Percentiles rank a stretch among this genome's conserved stretches.
These are phyloP conservation scores for Phoenix roebelenii DNA, from an alignment of 176 grass and related monocot genomes.

Conservation along the genomic window DNA sequence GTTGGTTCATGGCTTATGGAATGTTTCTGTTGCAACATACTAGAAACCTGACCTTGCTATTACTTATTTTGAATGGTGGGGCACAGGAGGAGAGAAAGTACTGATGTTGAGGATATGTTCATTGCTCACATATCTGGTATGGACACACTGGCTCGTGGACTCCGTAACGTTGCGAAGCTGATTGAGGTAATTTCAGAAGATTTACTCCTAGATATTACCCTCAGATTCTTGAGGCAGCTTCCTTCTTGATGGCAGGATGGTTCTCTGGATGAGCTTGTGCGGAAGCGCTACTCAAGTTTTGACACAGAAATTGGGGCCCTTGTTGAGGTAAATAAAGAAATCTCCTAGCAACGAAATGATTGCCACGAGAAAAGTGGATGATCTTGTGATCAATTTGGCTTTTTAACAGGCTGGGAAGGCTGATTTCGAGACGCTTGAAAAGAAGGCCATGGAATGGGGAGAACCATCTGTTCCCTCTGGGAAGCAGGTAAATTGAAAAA, in stretches of 20 bases:
- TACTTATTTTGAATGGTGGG: constrained; percentile 7
- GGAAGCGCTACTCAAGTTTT: constrained; percentile 92
- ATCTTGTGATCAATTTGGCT: background rate
- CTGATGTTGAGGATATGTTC: constrained; percentile 92
- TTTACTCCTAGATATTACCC: background rate
- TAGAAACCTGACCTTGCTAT: constrained; percentile 8
- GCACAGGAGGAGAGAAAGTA: constrained; percentile 87
- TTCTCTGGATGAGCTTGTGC: constrained; percentile 75
- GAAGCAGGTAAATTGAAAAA: constrained; percentile 3
- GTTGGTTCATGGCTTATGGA: no score
- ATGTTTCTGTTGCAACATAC: no score
- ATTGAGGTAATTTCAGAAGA: constrained; percentile 49
- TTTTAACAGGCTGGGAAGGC: constrained; percentile 43
- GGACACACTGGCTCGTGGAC: constrained; percentile 87
- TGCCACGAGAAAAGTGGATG: no score
- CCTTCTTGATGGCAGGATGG: constrained; percentile 47
- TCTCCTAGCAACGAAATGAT: no score
- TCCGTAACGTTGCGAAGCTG: constrained; percentile 69
- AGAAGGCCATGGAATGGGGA: constrained; percentile 10
- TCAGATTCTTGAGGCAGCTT: background rate
- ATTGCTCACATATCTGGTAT: constrained; percentile 95
- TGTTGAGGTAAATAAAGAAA: constrained; percentile 46
- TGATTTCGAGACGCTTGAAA: constrained; percentile 16
- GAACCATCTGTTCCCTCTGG: constrained; percentile 7
- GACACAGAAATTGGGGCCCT: constrained; percentile 60